Percentiles rank a stretch among this genome's conserved stretches.
These are phyloP conservation scores for Trametes cinnabarina DNA, from an alignment of 768 basidiomycete genomes.

Conservation along the genomic window DNA sequence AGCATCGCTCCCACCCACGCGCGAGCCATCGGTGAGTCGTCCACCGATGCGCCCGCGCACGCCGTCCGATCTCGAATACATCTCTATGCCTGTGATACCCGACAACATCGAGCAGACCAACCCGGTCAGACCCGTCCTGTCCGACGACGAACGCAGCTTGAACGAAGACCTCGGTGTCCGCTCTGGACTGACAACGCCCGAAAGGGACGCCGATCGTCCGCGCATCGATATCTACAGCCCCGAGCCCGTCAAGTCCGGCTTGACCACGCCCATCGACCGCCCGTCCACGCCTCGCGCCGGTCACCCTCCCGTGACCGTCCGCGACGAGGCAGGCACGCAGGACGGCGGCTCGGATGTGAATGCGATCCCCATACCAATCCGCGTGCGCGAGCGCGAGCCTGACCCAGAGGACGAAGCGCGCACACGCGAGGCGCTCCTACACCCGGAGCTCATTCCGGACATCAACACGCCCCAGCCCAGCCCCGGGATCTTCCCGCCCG, in stretches of 20 bases:
- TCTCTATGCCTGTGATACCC: slow-evolving; percentile 24
- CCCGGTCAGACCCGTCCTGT: slow-evolving; percentile 1
- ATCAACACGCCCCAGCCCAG: slow-evolving; percentile 15
- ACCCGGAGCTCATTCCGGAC: slow-evolving; percentile 16
- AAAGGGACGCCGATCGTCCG: slow-evolving; percentile 10
- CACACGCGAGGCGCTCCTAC: slow-evolving; percentile 12
- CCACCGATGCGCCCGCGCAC: slow-evolving; percentile 11
- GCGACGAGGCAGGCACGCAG: slow-evolving; percentile 17
- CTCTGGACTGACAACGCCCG: slow-evolving; percentile 25
- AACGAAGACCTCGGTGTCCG: slow-evolving; percentile 3
- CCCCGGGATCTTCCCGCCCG: slow-evolving; percentile 17
- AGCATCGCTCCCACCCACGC: neutral
- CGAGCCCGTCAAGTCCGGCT: slow-evolving; percentile 10
- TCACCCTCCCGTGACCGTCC: slow-evolving; percentile 18
- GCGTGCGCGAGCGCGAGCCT: slow-evolving; percentile 5
- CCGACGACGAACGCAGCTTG: slow-evolving; percentile 18
- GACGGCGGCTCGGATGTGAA: slow-evolving; percentile 12
- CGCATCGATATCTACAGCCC: slow-evolving; percentile 16
- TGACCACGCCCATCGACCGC: slow-evolving; percentile 21
- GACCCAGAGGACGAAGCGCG: slow-evolving; percentile 8
- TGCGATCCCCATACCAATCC: slow-evolving; percentile 21
- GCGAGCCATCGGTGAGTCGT: neutral
- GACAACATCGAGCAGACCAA: slow-evolving; percentile 13
- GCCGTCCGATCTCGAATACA: slow-evolving; percentile 29
- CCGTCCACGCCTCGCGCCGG: slow-evolving; percentile 15